Evolutionary conservation across 257 asterid species (phyloP).

Genomic region (Voacanga thouarsii): DNA sequence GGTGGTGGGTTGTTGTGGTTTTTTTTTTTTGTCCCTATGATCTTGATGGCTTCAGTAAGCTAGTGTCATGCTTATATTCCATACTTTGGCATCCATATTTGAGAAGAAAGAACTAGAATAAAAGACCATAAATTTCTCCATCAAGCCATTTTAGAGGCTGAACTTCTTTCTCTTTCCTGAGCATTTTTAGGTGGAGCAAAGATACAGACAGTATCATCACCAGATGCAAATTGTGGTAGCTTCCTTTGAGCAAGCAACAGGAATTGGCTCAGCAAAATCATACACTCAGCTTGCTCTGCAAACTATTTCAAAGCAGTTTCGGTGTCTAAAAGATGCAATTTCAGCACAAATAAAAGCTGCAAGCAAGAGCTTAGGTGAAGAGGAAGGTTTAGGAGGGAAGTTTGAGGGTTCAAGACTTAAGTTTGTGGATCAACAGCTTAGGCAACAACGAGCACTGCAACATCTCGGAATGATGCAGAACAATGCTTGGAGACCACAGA

Average conservation of each 20-base stretch:
- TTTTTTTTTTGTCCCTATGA: not conserved
- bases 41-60: not conserved
- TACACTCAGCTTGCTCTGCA: constrained; percentile 59
- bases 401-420: constrained; percentile 48
- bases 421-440: constrained; percentile 41
- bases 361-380: constrained; percentile 49
- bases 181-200: constrained; percentile 56
- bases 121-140: not conserved
- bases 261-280: constrained; percentile 53
- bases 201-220: constrained; percentile 58
- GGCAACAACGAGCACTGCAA: constrained; percentile 56
- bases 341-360: constrained; percentile 44
- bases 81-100: not conserved
- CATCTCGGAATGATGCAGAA: constrained; percentile 58
- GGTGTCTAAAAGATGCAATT: constrained; percentile 57
- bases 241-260: constrained; percentile 67
- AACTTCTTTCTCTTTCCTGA: not conserved
- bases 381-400: constrained; percentile 24
- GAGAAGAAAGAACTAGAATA: not conserved
- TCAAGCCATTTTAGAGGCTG: not conserved
- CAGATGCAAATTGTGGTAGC: constrained; percentile 56
- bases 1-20: constrained; percentile 11
- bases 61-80: not conserved
- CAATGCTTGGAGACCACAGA: constrained; percentile 72
- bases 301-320: constrained; percentile 64